Conservation (phyloP, 805 yeast species). For the Peterozyma toletana region DNA sequence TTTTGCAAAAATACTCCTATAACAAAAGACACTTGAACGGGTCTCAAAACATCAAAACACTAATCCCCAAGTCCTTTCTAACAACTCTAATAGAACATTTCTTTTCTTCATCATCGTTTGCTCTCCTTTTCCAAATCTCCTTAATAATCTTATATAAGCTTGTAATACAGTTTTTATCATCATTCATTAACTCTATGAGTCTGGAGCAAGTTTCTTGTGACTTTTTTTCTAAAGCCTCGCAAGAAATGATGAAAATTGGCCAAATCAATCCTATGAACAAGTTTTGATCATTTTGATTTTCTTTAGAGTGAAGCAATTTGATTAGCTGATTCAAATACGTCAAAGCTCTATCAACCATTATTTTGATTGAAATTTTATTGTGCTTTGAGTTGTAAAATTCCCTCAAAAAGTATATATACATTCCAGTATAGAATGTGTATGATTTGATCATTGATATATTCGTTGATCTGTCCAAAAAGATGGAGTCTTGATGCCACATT, state of each 20-base stretch:
- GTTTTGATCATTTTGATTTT: neutral
- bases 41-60: no score
- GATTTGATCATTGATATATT: neutral
- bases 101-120: no score
- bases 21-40: no score
- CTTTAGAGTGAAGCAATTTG: neutral
- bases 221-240: neutral
- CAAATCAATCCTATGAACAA: neutral
- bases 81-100: no score
- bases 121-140: no score
- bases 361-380: constrained; percentile 7
- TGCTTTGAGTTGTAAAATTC: constrained; percentile 6
- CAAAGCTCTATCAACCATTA: neutral
- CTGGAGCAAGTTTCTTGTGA: neutral
- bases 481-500: neutral
- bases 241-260: neutral
- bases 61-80: no score
- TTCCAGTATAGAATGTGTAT: neutral
- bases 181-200: no score
- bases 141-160: no score
- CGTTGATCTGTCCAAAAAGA: neutral
- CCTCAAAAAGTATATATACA: neutral
- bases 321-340: neutral
- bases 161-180: no score
- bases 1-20: no score